Evolutionary conservation across 2,329 filamentous ascomycete genomes (phyloP).

Genomic region (Neofusicoccum laricinum): DNA sequence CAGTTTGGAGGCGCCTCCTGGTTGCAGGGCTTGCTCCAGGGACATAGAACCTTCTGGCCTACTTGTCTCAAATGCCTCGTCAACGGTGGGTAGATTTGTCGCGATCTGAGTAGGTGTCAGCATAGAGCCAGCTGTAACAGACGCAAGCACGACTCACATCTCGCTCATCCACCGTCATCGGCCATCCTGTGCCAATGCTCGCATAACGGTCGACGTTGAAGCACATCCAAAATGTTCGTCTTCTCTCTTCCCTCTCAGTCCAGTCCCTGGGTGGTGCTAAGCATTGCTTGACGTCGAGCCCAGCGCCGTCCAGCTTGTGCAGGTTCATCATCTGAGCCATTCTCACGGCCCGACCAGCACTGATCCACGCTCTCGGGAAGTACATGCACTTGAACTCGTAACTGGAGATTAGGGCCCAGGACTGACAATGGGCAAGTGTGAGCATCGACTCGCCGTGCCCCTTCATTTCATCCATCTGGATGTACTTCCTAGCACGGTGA

Average conservation of each 20-base stretch:
- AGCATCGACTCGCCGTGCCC: constrained; percentile 89
- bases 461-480: constrained; percentile 85
- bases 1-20: constrained; percentile 69
- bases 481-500: constrained; percentile 81
- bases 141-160: constrained; percentile 55
- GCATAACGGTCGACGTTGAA: constrained; percentile 90
- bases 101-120: constrained; percentile 55
- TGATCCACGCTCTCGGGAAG: constrained; percentile 94
- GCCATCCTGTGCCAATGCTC: constrained; percentile 96
- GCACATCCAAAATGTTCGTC: constrained; percentile 92
- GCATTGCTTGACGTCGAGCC: constrained; percentile 89
- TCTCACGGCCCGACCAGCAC: constrained; percentile 75
- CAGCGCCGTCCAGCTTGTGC: constrained; percentile 77
- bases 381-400: constrained; percentile 99
- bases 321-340: constrained; percentile 89
- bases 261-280: constrained; percentile 83
- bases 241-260: constrained; percentile 88
- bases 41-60: constrained; percentile 69
- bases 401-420: constrained; percentile 72
- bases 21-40: constrained; percentile 66
- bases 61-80: constrained; percentile 81
- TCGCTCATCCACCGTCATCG: constrained; percentile 86
- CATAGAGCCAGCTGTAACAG: too few species aligned
- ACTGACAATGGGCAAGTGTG: constrained; percentile 80
- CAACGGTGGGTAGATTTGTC: constrained; percentile 78